These are phyloP conservation scores for Asterella californica DNA, from an alignment of 225 moss, liverwort and hornwort species.

Conservation along the genomic window DNA sequence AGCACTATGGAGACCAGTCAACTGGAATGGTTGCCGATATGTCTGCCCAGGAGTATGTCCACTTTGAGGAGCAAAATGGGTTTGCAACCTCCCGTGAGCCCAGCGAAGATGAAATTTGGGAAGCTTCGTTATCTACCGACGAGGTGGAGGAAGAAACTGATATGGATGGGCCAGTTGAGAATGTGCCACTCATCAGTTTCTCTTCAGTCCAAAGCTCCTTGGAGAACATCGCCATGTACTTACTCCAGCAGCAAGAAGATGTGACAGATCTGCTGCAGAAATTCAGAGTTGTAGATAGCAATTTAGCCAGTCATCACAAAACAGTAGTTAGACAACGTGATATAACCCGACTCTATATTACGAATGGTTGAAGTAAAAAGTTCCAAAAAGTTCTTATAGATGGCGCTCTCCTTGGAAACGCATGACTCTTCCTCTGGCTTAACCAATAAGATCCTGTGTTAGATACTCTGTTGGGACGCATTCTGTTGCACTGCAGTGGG, in stretches of 20 bases:
- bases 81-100: slow-evolving; percentile 18
- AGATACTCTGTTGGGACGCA: neutral
- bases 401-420: neutral
- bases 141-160: slow-evolving; percentile 26
- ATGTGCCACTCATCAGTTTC: slow-evolving; percentile 14
- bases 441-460: neutral
- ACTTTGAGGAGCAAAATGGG: slow-evolving; percentile 31
- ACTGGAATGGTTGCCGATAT: slow-evolving; percentile 23
- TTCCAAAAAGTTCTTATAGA: neutral
- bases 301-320: slow-evolving; percentile 27
- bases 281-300: slow-evolving; percentile 20
- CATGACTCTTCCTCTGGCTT: neutral
- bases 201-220: slow-evolving; percentile 29
- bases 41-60: slow-evolving; percentile 28
- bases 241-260: slow-evolving; percentile 33
- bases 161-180: slow-evolving; percentile 13
- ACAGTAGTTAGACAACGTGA: slow-evolving; percentile 29
- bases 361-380: slow-evolving; percentile 7
- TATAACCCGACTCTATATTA: slow-evolving; percentile 16
- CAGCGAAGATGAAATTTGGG: slow-evolving; percentile 32
- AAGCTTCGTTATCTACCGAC: slow-evolving; percentile 19
- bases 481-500: neutral
- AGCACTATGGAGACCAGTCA: slow-evolving; percentile 16
- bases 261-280: slow-evolving; percentile 29
- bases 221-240: slow-evolving; percentile 24